Conservation (phyloP, 352 stramenopile species). For the Phytophthora podocarpi region DNA sequence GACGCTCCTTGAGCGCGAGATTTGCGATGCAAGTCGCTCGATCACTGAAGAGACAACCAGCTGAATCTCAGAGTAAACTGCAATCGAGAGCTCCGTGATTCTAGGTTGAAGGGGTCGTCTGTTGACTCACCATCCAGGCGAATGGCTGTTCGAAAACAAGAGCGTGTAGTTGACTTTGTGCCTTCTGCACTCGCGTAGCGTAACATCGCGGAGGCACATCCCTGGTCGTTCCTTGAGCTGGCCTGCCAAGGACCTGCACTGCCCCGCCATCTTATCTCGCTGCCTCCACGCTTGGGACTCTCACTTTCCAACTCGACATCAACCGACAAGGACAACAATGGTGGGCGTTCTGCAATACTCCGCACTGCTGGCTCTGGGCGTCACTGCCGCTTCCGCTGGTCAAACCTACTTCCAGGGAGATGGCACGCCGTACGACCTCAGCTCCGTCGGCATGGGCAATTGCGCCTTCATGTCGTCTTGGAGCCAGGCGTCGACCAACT, state of each 20-base stretch:
- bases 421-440: slow-evolving; percentile 26
- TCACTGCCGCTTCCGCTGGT: slow-evolving; percentile 10
- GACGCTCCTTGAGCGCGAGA: slow-evolving; percentile 16
- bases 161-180: slow-evolving; percentile 3
- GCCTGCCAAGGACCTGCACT: no score
- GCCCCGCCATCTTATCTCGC: neutral
- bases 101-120: neutral
- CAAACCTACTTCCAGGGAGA: slow-evolving; percentile 28
- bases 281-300: neutral
- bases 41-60: no score
- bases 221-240: slow-evolving; percentile 27
- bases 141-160: neutral
- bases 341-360: slow-evolving; percentile 24
- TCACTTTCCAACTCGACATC: slow-evolving; percentile 28
- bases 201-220: slow-evolving; percentile 26
- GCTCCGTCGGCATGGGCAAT: slow-evolving; percentile 19
- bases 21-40: no score
- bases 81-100: neutral
- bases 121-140: slow-evolving; percentile 12
- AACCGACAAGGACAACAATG: slow-evolving; percentile 26
- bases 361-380: slow-evolving; percentile 20
- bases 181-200: slow-evolving; percentile 11
- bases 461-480: slow-evolving; percentile 33
- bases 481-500: slow-evolving; percentile 27
- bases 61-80: no score